phyloP scores from a whole-genome alignment of 1,284 basidiomycete genomes.

The Coniferiporia sulphurascens region DNA sequence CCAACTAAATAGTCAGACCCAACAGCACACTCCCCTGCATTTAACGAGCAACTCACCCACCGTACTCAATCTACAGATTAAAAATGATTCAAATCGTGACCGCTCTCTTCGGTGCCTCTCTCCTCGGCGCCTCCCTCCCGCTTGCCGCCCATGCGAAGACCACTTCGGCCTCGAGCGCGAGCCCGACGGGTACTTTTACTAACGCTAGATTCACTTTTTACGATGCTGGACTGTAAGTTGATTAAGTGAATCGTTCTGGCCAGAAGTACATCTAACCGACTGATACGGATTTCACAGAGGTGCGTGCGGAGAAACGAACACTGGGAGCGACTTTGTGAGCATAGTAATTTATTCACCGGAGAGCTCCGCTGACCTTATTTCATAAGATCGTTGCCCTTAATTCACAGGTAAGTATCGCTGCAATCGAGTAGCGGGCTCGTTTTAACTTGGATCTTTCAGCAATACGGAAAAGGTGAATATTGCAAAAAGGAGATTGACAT shows the following conservation, averaged over 20 bases:
- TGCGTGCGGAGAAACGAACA: conserved; percentile 32
- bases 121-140: background rate
- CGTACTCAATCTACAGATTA: no score
- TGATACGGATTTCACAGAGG: conserved; percentile 25
- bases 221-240: conserved; percentile 27
- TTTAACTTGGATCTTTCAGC: conserved; percentile 23
- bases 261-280: background rate
- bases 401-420: conserved; percentile 27
- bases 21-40: no score
- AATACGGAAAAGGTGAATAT: conserved; percentile 36
- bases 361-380: background rate
- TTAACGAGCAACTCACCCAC: no score
- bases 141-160: conserved; percentile 23
- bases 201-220: conserved; percentile 27
- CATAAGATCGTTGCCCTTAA: conserved; percentile 45
- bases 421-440: background rate
- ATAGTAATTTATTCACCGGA: background rate
- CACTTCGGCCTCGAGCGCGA: background rate
- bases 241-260: background rate
- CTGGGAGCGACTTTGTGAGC: conserved; percentile 31
- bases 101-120: background rate
- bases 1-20: no score
- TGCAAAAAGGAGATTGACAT: conserved; percentile 61
- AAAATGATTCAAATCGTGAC: background rate
- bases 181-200: conserved; percentile 28